Base-by-base conservation (phyloP, 2,329 filamentous ascomycete species). In the Leptodontidium sp. region DNA sequence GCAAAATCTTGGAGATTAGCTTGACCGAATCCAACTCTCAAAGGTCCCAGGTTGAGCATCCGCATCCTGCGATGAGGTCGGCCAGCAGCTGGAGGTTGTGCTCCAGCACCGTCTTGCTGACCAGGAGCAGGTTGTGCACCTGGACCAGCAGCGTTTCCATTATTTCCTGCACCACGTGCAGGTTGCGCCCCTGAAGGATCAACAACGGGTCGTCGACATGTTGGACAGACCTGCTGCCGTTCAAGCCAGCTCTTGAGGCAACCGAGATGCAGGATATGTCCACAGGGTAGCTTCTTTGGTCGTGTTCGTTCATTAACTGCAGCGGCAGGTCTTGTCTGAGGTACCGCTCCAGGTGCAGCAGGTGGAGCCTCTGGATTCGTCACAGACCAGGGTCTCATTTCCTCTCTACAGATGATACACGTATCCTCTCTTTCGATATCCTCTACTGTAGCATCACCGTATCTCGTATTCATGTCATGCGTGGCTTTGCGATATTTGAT, bases 221-320 rank as follows among this genome's bases (percentile, higher is more conserved):
- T 99, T 7, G 96, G 96, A 78, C 96, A 99, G 43, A 97, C 94
- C 81, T 99, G 96, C 80, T 99, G 96, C 72, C 96, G 87, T 83
- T 99, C 96, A 35, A 99, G 86, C 96, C 96, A 99, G 79, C 94
- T 97, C 80, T 96, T 93, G 68, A 99, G 87, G 79, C 96, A 99
- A 59, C 94, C 91, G 73, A 98, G 92, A 80, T 99, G 96, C 49
- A 99, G 82, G 49, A 98, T 96, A 77, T 99, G 96, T 4, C 95
- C 94, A 80, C 96, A 99, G 0, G 96, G 96, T 11, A 99, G 86
- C 81, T 97, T 98, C 84, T 99, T 99, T 7, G 96, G 93, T 24
- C 96, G 88, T 67, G 92, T 87, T 65, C 95, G 88, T 77, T 98
- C 94, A 68, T 97, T 90, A 66, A 91, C 85, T n/a, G 80, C 79